Conservation (phyloP, 305 asterid species). For the Withania somnifera region DNA sequence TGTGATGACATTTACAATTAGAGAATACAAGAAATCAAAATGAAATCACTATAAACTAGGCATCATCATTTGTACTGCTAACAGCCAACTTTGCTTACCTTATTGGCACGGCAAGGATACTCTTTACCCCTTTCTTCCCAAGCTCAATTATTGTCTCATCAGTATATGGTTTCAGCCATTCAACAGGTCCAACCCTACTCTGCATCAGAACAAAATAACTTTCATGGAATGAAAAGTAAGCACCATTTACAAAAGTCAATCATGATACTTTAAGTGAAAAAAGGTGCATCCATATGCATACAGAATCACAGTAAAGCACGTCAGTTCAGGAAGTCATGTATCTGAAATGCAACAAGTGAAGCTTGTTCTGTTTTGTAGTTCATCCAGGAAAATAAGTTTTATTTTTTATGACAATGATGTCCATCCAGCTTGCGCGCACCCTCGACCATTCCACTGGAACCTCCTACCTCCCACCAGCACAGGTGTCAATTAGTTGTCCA, state of each 20-base stretch:
- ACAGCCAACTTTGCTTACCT: too few relatives aligned
- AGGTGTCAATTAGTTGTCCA: neutral
- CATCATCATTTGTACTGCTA: neutral
- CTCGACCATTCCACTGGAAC: too few relatives aligned
- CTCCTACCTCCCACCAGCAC: neutral
- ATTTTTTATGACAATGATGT: neutral
- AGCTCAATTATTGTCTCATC: constrained; percentile 91
- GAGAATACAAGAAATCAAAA: neutral
- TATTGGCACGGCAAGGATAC: constrained; percentile 95
- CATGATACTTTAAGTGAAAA: neutral
- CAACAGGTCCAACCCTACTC: constrained; percentile 99
- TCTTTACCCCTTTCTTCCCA: constrained; percentile 82
- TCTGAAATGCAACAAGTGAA: neutral
- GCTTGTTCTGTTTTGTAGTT: neutral
- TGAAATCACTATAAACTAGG: neutral
- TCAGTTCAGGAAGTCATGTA: neutral
- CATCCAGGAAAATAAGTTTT: neutral
- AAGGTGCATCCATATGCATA: neutral
- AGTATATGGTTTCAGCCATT: constrained; percentile 97
- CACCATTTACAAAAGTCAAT: neutral
- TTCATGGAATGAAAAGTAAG: neutral
- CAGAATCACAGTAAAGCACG: neutral
- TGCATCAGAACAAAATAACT: constrained; percentile 33
- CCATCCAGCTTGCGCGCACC: neutral
- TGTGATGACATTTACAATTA: constrained; percentile 14